Percentiles rank a stretch among this genome's conserved stretches.
phyloP scores from a whole-genome alignment of 164 flowering plant genomes.

The Piper betle region DNA sequence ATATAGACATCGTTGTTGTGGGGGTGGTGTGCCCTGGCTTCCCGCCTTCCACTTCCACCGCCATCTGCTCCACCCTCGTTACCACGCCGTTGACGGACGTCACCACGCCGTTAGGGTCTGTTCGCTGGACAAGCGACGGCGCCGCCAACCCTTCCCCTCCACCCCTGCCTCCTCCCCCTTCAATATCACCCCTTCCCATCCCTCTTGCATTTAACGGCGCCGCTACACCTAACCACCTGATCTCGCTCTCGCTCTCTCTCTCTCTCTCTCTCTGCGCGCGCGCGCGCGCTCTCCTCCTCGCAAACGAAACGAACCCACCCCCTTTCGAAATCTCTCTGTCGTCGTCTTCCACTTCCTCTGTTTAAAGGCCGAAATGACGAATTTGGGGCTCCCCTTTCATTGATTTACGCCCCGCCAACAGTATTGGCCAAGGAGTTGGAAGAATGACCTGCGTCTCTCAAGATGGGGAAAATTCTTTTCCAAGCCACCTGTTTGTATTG shows the following conservation, averaged over 20 bases:
- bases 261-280: slow-evolving; percentile 1
- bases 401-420: not conserved
- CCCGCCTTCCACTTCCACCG: slow-evolving; percentile 11
- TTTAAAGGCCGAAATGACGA: not conserved
- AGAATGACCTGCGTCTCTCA: too few species aligned
- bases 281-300: slow-evolving; percentile 1
- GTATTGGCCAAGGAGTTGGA: too few species aligned
- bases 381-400: not conserved
- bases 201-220: slow-evolving; percentile 14
- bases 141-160: slow-evolving; percentile 32
- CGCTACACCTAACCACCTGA: not conserved
- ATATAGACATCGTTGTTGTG: slow-evolving; percentile 23
- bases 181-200: slow-evolving; percentile 58
- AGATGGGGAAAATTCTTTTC: too few species aligned
- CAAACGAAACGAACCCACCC: too few species aligned
- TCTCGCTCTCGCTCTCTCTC: slow-evolving; percentile 3
- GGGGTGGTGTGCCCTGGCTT: slow-evolving; percentile 47
- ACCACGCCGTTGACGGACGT: slow-evolving; percentile 47
- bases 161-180: slow-evolving; percentile 54
- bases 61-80: slow-evolving; percentile 26
- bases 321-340: not conserved
- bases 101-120: slow-evolving; percentile 30
- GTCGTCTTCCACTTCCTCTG: not conserved
- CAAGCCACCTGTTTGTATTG: too few species aligned
- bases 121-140: slow-evolving; percentile 39